Base-by-base conservation (phyloP, 2,329 filamentous ascomycete genomes). In the Hymenotorrendiella dingleyae region DNA sequence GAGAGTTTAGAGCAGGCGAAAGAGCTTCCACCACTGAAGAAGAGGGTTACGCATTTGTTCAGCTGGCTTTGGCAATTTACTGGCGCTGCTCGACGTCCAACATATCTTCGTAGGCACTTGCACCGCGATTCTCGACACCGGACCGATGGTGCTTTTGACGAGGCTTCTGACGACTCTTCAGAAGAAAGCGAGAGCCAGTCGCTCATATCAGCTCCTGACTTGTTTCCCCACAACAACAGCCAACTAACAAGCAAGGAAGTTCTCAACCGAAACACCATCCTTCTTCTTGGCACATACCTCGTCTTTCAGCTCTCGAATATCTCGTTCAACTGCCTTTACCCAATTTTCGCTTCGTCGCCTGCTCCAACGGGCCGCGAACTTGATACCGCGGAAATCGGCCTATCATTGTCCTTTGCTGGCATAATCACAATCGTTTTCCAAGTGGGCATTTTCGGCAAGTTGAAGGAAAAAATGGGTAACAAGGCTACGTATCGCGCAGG, bases 231-330 rank as follows among this genome's bases (percentile, higher is more conserved):
- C n/a, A 63, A 65, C 44, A 59, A 61, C 10, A 66, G 65, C 42
- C 68, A 68, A n/a, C 64, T 82, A 9, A n/a, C n/a, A n/a, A 69
- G 67, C 19, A 75, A 75, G 27, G 70, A 79, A 38, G 55, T 95
- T 2, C 72, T 91, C 38, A 94, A 86, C 57, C 75, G 81, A 44
- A 89, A 93, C 46, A 95, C 89, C 0, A 62, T 96, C 10, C 69
- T 94, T 3, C 74, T 98, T 0, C 75, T 98, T 5, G 62, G 78
- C 40, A 94, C 90, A 0, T 97, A 95, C 59, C 77, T 96, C 32
- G 83, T 97, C 37, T 98, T 97, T 60, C 90, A 96, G 58, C 73
- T 98, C 4, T 82, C 86, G 47, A 97, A 97, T 63, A 88, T 96
- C 52, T 89, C 88, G 3, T 98, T 90, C 73, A 96, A 95, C 65